These are phyloP conservation scores for Gnetum montanum DNA, from an alignment of 75 land plant genomes.

Conservation along the genomic window DNA sequence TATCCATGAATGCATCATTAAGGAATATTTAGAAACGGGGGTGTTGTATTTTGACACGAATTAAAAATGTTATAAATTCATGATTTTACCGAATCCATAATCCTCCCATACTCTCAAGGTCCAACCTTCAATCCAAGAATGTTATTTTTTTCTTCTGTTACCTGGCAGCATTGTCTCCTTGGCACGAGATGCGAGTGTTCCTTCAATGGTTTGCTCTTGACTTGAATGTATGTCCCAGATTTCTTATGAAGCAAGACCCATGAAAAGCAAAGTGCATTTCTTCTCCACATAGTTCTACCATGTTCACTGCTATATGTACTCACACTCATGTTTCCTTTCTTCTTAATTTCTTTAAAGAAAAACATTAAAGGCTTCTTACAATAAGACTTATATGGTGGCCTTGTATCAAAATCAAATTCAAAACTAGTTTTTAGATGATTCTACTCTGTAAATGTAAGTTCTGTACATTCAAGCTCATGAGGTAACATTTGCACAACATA, in stretches of 20 bases:
- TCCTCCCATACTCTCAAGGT: conserved; percentile 22
- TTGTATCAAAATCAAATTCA: conserved; percentile 65
- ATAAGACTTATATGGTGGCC: conserved; percentile 18
- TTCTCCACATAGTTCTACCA: conserved; percentile 22
- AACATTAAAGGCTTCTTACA: conserved; percentile 50
- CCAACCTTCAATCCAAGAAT: conserved; percentile 19
- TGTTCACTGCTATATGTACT: conserved; percentile 24
- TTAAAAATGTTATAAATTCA: too few species aligned
- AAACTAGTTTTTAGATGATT: conserved; percentile 16
- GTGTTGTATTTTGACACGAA: too few species aligned
- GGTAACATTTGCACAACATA: conserved; percentile 73
- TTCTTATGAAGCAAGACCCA: conserved; percentile 15
- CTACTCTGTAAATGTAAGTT: conserved; percentile 50
- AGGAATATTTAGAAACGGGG: too few species aligned
- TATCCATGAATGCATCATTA: too few species aligned
- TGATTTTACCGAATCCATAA: not conserved
- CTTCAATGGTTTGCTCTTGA: conserved; percentile 19
- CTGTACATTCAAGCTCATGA: conserved; percentile 42
- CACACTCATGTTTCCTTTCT: conserved; percentile 15
- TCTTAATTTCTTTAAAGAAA: conserved; percentile 33
- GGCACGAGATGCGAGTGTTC: conserved; percentile 53
- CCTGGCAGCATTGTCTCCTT: conserved; percentile 33
- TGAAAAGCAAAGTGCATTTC: conserved; percentile 41
- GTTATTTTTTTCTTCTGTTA: conserved; percentile 11
- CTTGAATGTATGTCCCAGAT: conserved; percentile 27